These are phyloP conservation scores for Cucumis sativus DNA, from an alignment of 306 rosid genomes.

Conservation along the genomic window DNA sequence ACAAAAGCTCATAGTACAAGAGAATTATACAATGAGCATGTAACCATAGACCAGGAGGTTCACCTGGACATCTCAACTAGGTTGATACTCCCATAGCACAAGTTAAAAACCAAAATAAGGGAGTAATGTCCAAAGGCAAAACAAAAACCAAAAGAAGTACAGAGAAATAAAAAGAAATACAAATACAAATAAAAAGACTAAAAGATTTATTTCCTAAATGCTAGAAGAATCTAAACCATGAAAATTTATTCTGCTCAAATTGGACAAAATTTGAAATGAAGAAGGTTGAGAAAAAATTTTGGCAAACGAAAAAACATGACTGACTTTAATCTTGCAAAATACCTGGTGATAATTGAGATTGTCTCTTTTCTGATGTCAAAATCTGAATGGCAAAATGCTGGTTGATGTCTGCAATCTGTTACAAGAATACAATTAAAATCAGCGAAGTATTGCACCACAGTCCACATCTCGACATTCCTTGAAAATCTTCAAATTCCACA, in stretches of 20 bases:
- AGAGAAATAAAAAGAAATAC: too few relatives aligned
- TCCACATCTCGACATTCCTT: neutral
- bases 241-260: neutral
- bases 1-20: too few relatives aligned
- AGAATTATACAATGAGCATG: too few relatives aligned
- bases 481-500: neutral
- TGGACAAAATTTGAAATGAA: neutral
- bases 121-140: too few relatives aligned
- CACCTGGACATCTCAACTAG: too few relatives aligned
- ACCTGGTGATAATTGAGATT: constrained; percentile 74
- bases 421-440: constrained; percentile 13
- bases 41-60: too few relatives aligned
- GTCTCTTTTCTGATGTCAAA: constrained; percentile 74
- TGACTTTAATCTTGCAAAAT: constrained; percentile 18
- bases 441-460: neutral
- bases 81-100: too few relatives aligned
- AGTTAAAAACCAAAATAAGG: too few relatives aligned
- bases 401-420: constrained; percentile 81
- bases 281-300: neutral
- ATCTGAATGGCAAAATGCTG: constrained; percentile 66
- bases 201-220: neutral
- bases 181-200: too few relatives aligned
- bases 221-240: neutral
- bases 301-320: neutral
- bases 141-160: too few relatives aligned